A percentile compares a stretch with the other conserved stretches of the same genome.
These are phyloP conservation scores for Botrytis fabae DNA, from an alignment of 2,329 filamentous ascomycete species.

Conservation along the genomic window DNA sequence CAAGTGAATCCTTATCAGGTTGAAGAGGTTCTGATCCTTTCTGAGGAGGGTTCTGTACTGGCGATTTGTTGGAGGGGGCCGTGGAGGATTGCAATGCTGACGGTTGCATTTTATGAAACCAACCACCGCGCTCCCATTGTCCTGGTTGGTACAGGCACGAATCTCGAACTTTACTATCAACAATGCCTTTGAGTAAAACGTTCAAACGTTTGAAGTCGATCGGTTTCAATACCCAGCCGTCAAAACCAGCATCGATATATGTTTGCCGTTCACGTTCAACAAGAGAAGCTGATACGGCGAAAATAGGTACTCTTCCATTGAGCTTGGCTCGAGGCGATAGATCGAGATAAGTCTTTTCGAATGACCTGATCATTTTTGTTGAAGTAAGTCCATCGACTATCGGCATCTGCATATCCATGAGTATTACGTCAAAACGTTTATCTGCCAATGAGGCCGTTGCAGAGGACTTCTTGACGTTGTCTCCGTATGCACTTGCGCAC, in stretches of 20 bases:
- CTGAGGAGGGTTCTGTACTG: constrained; percentile 12
- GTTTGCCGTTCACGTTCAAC: constrained; percentile 65
- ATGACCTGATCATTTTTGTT: constrained; percentile 78
- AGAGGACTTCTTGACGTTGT: constrained; percentile 47
- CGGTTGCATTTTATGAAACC: constrained; percentile 56
- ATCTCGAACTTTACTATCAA: constrained; percentile 57
- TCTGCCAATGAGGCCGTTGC: not conserved
- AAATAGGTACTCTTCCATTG: constrained; percentile 73
- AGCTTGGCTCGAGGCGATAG: constrained; percentile 59
- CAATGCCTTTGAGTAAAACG: constrained; percentile 67
- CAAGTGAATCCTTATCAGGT: constrained; percentile 5
- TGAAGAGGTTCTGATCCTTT: constrained; percentile 6
- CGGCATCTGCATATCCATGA: constrained; percentile 98
- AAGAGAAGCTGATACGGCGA: constrained; percentile 83
- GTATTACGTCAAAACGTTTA: constrained; percentile 68
- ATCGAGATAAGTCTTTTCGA: constrained; percentile 56
- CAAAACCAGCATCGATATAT: constrained; percentile 79
- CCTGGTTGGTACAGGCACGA: constrained; percentile 69
- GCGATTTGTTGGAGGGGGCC: constrained; percentile 11
- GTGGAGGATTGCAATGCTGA: constrained; percentile 19
- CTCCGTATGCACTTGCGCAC: constrained; percentile 70
- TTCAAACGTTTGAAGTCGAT: constrained; percentile 77
- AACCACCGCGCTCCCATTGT: constrained; percentile 82
- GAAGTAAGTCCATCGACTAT: constrained; percentile 83
- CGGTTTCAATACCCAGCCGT: constrained; percentile 88